Conservation (phyloP, 805 yeast genomes). For the Metschnikowia anglica region DNA sequence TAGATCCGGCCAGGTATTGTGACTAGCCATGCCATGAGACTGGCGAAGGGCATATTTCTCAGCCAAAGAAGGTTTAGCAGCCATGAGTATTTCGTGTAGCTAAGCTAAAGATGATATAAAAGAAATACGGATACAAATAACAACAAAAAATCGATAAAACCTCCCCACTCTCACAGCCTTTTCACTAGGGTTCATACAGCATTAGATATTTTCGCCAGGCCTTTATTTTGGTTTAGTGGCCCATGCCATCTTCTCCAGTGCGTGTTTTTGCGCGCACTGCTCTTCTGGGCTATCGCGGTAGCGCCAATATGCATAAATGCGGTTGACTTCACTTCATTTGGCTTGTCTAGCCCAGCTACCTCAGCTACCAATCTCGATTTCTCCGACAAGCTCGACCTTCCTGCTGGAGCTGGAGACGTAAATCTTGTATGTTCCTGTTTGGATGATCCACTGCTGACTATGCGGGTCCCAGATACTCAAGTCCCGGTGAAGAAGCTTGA, state of each 20-base stretch:
- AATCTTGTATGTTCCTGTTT: constrained; percentile 53
- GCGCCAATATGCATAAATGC: too few relatives aligned
- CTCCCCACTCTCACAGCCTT: background rate
- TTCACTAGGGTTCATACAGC: background rate
- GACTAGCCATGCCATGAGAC: constrained; percentile 1
- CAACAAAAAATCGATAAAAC: too few relatives aligned
- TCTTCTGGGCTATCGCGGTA: too few relatives aligned
- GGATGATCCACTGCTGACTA: constrained; percentile 58
- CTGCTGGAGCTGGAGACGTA: constrained; percentile 52
- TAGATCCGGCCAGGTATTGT: background rate
- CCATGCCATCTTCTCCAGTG: too few relatives aligned
- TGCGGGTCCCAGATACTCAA: constrained; percentile 56
- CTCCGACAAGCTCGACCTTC: constrained; percentile 47
- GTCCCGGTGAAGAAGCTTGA: constrained; percentile 51
- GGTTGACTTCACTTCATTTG: background rate
- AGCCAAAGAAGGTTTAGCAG: constrained; percentile 16
- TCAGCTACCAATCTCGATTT: constrained; percentile 38
- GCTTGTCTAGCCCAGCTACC: too few relatives aligned
- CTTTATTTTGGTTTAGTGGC: background rate
- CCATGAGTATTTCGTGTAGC: constrained; percentile 14
- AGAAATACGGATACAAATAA: too few relatives aligned
- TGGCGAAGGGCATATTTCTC: constrained; percentile 18
- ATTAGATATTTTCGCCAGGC: background rate
- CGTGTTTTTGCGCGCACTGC: background rate
- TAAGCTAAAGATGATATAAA: too few relatives aligned